These are phyloP conservation scores for Candida insectorum DNA, from an alignment of 805 yeast genomes.

Conservation along the genomic window DNA sequence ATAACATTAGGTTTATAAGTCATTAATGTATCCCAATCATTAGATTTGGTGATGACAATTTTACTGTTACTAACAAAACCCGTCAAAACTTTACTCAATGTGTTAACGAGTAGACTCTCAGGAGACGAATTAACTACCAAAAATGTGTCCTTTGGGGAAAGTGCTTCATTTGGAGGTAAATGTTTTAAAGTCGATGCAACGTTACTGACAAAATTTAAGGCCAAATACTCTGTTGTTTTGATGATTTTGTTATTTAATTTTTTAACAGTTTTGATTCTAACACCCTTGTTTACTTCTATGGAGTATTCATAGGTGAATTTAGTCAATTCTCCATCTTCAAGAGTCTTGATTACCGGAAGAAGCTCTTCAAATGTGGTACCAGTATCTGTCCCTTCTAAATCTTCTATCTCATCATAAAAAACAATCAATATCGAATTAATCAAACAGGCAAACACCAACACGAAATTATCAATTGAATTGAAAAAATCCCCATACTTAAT, in stretches of 20 bases:
- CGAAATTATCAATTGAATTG: conserved; percentile 29
- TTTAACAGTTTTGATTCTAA: conserved; percentile 24
- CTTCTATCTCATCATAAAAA: conserved; percentile 25
- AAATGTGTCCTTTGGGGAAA: conserved; percentile 17
- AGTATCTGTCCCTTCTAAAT: neutral
- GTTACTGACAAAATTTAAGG: conserved; percentile 50
- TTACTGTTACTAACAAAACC: conserved; percentile 34
- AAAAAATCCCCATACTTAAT: conserved; percentile 21
- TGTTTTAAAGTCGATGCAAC: conserved; percentile 50
- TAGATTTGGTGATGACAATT: conserved; percentile 14
- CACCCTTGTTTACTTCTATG: conserved; percentile 34
- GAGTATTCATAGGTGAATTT: conserved; percentile 28
- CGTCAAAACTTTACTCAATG: conserved; percentile 36
- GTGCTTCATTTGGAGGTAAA: conserved; percentile 25
- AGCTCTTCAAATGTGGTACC: neutral
- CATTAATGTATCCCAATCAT: conserved; percentile 12
- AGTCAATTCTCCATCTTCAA: conserved; percentile 1
- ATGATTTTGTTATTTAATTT: conserved; percentile 11
- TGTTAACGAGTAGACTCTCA: conserved; percentile 17
- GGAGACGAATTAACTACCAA: conserved; percentile 23
- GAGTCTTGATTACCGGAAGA: neutral
- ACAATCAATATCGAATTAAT: conserved; percentile 39
- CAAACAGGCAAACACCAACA: conserved; percentile 43
- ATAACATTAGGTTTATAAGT: conserved; percentile 27
- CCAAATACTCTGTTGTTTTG: conserved; percentile 36